Evolutionary conservation across 2,329 filamentous ascomycete species (phyloP).

Genomic region (Nigrograna mackinnonii): DNA sequence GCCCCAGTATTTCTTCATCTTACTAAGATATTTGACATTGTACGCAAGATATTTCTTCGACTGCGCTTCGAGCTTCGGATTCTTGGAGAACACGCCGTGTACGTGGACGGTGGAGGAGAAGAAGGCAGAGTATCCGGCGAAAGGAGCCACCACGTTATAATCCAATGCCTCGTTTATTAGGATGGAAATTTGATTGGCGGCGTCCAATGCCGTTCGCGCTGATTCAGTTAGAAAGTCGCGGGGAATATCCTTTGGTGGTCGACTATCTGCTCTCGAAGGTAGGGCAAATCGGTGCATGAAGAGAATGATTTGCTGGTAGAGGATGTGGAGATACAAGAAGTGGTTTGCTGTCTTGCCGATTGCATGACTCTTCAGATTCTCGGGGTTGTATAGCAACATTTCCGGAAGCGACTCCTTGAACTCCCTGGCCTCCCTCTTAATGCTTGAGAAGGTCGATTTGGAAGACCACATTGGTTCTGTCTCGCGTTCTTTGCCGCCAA

Average conservation of each 20-base stretch:
- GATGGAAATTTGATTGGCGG: constrained; percentile 84
- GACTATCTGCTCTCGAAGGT: constrained; percentile 65
- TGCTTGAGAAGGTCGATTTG: constrained; percentile 73
- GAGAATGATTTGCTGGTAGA: constrained; percentile 84
- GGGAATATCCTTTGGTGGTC: constrained; percentile 71
- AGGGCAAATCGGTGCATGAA: constrained; percentile 90
- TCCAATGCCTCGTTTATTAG: constrained; percentile 80
- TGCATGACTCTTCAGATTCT: constrained; percentile 83
- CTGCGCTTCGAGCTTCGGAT: constrained; percentile 71
- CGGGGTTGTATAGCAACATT: constrained; percentile 71
- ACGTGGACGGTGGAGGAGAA: constrained; percentile 94
- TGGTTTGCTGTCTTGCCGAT: constrained; percentile 87
- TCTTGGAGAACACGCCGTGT: constrained; percentile 86
- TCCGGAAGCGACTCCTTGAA: constrained; percentile 72
- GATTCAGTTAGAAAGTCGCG: constrained; percentile 77
- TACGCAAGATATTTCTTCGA: constrained; percentile 84
- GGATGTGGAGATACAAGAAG: constrained; percentile 89
- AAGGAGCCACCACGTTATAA: constrained; percentile 83
- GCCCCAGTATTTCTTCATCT: constrained; percentile 98
- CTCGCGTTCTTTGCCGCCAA: constrained; percentile 83
- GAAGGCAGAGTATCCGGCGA: constrained; percentile 93
- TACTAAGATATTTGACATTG: constrained; percentile 87
- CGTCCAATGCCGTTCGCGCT: constrained; percentile 75
- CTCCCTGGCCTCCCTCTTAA: constrained; percentile 72
- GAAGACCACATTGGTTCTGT: constrained; percentile 77